Conservation (phyloP, 208 protist species). For the Trypanosoma lewisi region DNA sequence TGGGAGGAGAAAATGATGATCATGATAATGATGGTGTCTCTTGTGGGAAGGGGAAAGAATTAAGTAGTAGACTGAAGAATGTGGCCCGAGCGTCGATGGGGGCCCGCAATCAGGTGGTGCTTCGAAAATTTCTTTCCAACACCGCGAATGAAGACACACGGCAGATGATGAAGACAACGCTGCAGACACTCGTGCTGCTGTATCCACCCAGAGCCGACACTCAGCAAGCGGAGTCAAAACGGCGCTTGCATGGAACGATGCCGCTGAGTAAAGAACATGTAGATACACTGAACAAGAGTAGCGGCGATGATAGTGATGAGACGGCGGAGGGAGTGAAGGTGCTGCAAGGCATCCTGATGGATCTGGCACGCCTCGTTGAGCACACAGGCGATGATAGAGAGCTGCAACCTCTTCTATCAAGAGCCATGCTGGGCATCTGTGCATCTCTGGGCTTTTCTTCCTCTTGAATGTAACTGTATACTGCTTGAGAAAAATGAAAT, state of each 20-base stretch:
- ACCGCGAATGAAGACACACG: slow-evolving; percentile 33
- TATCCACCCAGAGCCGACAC: neutral
- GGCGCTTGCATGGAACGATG: neutral
- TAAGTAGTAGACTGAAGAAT: slow-evolving; percentile 28
- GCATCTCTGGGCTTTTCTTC: slow-evolving; percentile 15
- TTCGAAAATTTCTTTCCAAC: slow-evolving; percentile 43
- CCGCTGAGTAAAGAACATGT: neutral
- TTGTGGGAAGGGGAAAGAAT: neutral
- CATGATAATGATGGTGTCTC: too few species aligned
- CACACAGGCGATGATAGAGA: slow-evolving; percentile 21
- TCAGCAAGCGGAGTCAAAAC: neutral
- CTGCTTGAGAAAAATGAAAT: too few species aligned
- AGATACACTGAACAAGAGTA: neutral
- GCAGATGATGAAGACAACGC: slow-evolving; percentile 26
- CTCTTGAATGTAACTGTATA: too few species aligned
- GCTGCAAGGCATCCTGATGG: slow-evolving; percentile 10
- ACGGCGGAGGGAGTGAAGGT: neutral
- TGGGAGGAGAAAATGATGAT: too few species aligned
- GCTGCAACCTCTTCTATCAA: slow-evolving; percentile 14
- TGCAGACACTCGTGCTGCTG: slow-evolving; percentile 17
- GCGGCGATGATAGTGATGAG: neutral
- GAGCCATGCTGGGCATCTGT: slow-evolving; percentile 23
- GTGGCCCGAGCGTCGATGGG: slow-evolving; percentile 52
- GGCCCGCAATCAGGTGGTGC: slow-evolving; percentile 35
- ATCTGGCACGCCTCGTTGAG: slow-evolving; percentile 23